Percentiles rank a stretch among this genome's conserved stretches.
These are phyloP conservation scores for Pythium sukuiense DNA, from an alignment of 352 stramenopile species.

Conservation along the genomic window DNA sequence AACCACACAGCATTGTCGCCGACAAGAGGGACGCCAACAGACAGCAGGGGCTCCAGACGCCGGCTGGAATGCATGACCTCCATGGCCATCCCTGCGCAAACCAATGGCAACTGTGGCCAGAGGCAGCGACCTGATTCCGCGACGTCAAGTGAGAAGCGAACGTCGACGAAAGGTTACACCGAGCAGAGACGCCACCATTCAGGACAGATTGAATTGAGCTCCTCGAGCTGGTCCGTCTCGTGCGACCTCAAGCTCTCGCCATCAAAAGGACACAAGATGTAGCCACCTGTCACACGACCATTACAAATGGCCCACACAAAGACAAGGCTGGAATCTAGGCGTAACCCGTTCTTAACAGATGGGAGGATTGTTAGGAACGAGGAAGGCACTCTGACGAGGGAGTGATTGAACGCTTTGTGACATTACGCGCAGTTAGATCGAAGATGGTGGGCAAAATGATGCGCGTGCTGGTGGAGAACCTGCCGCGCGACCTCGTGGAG, in stretches of 20 bases:
- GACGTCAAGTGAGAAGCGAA: background rate
- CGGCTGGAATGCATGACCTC: background rate
- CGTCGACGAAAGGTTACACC: background rate
- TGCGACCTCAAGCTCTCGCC: background rate
- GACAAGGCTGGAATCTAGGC: background rate
- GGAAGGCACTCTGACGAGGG: background rate
- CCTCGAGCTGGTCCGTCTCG: background rate
- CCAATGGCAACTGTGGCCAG: background rate
- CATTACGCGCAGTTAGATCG: background rate
- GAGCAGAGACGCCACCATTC: background rate
- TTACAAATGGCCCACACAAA: background rate
- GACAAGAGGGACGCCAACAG: background rate
- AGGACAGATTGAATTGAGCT: background rate
- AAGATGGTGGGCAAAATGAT: conserved; percentile 5
- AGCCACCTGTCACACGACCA: conserved; percentile 2
- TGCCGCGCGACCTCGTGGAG: conserved; percentile 58
- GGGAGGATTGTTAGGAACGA: background rate
- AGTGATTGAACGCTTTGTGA: background rate
- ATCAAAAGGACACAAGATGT: conserved; percentile 2
- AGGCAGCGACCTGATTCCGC: background rate
- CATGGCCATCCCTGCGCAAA: background rate
- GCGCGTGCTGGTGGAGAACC: conserved; percentile 45
- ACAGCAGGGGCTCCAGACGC: background rate
- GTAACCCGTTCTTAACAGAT: background rate
- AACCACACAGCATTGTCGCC: background rate